Base-by-base conservation (phyloP, 768 basidiomycete genomes). In the Pleurotus platypus region DNA sequence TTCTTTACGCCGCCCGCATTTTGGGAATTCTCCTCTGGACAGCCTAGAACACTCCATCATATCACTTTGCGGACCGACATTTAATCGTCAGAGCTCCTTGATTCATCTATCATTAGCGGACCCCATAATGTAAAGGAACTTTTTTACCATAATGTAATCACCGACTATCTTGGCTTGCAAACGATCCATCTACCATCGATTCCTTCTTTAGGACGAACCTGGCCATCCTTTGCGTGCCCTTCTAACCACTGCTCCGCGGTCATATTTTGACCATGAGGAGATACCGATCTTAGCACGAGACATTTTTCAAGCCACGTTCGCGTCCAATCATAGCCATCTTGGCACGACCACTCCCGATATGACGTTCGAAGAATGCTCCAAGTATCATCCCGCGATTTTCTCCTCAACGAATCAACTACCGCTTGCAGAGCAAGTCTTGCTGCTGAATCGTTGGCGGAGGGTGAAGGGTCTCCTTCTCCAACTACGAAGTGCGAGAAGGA, bases 321-420 rank as follows among this genome's bases (percentile, higher is more conserved):
- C 6, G 77, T 78, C 30, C 73, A 71, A 30, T 69, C 66, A 5
- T 70, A 64, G 1, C 69, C 67, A 20, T 70, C 66, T 58, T 72
- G 71, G 58, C 75, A 79, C 27, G 72, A 70, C 15, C 89, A 56
- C 63, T 90, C 89, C 46, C 86, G 75, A 66, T 90, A 90, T 0
- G 82, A 81, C 18, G 78, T 72, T 27, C 86, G 81, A 45, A 90
- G 62, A 13, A 87, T 69, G 0, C 49, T 64, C 89, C 89, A 90
- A 2, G 82, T 70, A n/a, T 72, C 79, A 16, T 75, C 73, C 30
- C 84, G 76, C 5, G 75, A 75, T 67, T 81, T 84, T 2, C 57
- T 64, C 13, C 83, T 78, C 37, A 90, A 64, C 3, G 69, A 68
- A 18, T 79, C 75, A 8, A 86, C 64, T 1, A 85, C 72, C 13